Evolutionary conservation across 768 basidiomycete genomes (phyloP).

Genomic region (Podaxis carcinomalis): DNA sequence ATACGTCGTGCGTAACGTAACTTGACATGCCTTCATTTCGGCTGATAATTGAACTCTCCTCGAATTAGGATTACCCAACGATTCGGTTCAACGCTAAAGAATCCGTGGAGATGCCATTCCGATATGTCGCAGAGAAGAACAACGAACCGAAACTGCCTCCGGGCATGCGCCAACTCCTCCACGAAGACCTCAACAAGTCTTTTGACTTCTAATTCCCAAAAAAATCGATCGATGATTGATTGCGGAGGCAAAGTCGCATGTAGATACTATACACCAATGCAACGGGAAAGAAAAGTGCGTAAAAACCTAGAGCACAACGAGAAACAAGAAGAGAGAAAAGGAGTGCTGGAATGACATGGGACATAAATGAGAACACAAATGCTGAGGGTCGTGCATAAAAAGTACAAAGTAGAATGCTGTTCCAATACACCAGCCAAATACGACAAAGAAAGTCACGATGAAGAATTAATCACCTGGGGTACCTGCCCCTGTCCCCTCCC

Average conservation of each 20-base stretch:
- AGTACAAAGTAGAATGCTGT: conserved; percentile 1
- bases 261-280: conserved; percentile 7
- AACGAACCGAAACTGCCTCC: conserved; percentile 75
- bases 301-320: conserved; percentile 8
- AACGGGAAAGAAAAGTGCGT: background rate
- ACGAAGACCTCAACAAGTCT: conserved; percentile 81
- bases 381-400: background rate
- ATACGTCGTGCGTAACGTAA: conserved; percentile 49
- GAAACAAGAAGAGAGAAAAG: background rate
- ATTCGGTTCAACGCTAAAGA: conserved; percentile 85
- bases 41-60: background rate
- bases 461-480: conserved; percentile 4
- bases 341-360: conserved; percentile 10
- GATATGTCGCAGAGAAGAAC: conserved; percentile 44
- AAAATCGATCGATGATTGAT: background rate
- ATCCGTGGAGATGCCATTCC: conserved; percentile 97
- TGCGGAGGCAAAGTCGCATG: background rate
- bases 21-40: background rate
- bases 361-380: conserved; percentile 14
- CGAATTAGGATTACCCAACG: conserved; percentile 78
- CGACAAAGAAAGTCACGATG: background rate
- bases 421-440: background rate
- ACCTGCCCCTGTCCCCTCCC: background rate
- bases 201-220: conserved; percentile 64
- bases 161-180: conserved; percentile 84